Percentiles rank a stretch among this genome's conserved stretches.
Evolutionary conservation across 345 rosid genomes (phyloP).

Genomic region (Aurinia saxatilis): DNA sequence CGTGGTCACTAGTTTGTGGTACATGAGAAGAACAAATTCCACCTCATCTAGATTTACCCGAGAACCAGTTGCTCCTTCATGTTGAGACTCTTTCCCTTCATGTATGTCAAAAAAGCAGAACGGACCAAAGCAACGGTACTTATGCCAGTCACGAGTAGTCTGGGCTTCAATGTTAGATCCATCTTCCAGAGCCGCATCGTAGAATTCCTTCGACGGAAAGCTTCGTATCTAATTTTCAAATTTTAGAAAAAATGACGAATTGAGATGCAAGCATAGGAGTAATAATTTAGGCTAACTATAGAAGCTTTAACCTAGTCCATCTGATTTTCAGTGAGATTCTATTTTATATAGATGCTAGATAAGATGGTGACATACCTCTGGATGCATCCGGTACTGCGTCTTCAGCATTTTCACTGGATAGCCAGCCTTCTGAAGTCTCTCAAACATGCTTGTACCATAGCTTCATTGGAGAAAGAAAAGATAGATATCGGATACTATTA

Average conservation of each 20-base stretch:
- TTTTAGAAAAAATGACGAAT: too few species aligned
- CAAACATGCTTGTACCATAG: constrained; percentile 87
- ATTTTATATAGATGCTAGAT: neutral
- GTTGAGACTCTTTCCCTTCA: constrained; percentile 81
- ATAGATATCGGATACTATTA: neutral
- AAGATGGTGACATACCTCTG: constrained; percentile 50
- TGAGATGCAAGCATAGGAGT: too few species aligned
- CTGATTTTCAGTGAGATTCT: neutral
- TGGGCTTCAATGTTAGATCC: constrained; percentile 55
- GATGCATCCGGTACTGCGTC: constrained; percentile 96
- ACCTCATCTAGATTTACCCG: constrained; percentile 72
- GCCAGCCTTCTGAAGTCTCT: constrained; percentile 95
- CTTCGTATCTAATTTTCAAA: constrained; percentile 63
- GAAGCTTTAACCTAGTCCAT: too few species aligned
- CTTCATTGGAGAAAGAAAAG: constrained; percentile 32
- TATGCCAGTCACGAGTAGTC: constrained; percentile 83
- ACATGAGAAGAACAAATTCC: constrained; percentile 73
- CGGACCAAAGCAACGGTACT: constrained; percentile 75
- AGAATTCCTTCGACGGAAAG: constrained; percentile 88
- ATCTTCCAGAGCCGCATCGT: constrained; percentile 70
- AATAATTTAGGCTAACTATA: too few species aligned
- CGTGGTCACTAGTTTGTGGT: constrained; percentile 69
- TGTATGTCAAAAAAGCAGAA: constrained; percentile 86
- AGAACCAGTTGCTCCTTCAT: constrained; percentile 84
- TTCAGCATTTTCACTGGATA: constrained; percentile 93